Base-by-base conservation (phyloP, 2,329 filamentous ascomycete species). In the Exophiala viscosa region DNA sequence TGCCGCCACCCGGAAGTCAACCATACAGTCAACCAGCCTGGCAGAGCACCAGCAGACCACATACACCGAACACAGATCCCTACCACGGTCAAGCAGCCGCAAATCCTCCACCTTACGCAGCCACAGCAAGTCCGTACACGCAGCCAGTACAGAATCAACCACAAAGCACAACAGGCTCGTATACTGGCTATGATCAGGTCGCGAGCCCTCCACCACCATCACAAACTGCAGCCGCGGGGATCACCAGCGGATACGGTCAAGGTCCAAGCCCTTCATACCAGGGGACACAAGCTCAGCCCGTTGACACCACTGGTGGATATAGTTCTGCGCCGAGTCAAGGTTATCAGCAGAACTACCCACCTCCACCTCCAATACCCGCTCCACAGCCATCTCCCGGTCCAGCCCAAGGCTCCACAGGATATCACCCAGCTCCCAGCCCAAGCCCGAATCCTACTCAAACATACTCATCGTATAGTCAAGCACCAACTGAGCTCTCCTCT, bases 11-110 rank as follows among this genome's bases (percentile, higher is more conserved):
- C 13, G 57, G 57, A 11, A 60, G 57, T 32, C 55, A 54, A 51
- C 57, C 55, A 10, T 63, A 63, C 46, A 43, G 48, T 6, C 50
- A 40, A 42, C 60, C 60, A n/a, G 57, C 59, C 2, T 63, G 60
- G 60, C 59, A 61, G 33, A 58, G 38, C 40, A 60, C 60, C 10
- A 50, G 38, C 47, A 45, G 52, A 14, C 55, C 55, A 18, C 52
- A 57, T 42, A 58, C 57, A 10, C 52, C 59, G 5, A 39, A 5
- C 3, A 14, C 23, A 23, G 54, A 50, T 17, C 32, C 34, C 13
- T 48, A 57, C 23, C 54, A 50, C n/a, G 13, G 7, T 38, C 50
- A 57, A 18, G 15, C 45, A 15, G 31, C 33, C 20, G 40, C 45
- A 10, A 45, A 18, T 14, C 13, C 42, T 20, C 15, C 43, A 18